phyloP scores from a whole-genome alignment of 176 grass and related monocot genomes.

The Triticum aestivum region IWGSC_CS_RefSeq_v2.1 NC_057799.1:23878020-23878519 shows the following conservation, averaged over 20 bases:
- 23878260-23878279: not conserved
- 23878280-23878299: not conserved
- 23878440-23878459: not conserved
- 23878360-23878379: not conserved
- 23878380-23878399: not conserved
- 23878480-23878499: not conserved
- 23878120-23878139: too few relatives aligned
- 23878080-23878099: too few relatives aligned
- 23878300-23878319: not conserved
- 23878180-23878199: too few relatives aligned
- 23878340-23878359: too few relatives aligned
- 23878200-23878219: too few relatives aligned
- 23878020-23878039: too few relatives aligned
- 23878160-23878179: too few relatives aligned
- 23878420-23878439: not conserved
- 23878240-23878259: not conserved
- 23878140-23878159: too few relatives aligned
- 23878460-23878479: too few relatives aligned
- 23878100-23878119: too few relatives aligned
- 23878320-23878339: not conserved
- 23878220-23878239: not conserved
- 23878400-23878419: not conserved
- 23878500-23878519: not conserved
- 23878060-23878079: too few relatives aligned
- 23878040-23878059: too few relatives aligned